A percentile compares a stretch with the other conserved stretches of the same genome.
These are phyloP conservation scores for Ophiostoma ulmi DNA, from an alignment of 2,329 filamentous ascomycete species.

Conservation along the genomic window DNA sequence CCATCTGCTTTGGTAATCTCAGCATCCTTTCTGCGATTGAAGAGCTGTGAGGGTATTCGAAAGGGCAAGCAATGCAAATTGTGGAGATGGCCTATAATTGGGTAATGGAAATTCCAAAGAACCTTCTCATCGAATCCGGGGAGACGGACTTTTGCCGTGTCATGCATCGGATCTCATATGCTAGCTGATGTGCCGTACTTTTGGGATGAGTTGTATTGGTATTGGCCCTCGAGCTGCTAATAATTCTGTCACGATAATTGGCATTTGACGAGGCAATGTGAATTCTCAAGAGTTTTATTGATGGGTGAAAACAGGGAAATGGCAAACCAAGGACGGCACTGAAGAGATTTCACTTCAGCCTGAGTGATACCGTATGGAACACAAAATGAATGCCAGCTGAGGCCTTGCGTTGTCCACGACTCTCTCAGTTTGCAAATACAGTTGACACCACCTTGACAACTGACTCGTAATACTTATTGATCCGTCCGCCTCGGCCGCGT, in stretches of 20 bases:
- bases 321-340: conserved; percentile 2
- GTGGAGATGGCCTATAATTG: conserved; percentile 20
- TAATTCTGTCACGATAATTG: not conserved
- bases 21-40: too few relatives aligned
- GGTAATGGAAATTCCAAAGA: conserved; percentile 17
- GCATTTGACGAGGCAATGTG: not conserved
- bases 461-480: not conserved
- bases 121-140: not conserved
- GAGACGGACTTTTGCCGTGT: not conserved
- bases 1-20: conserved; percentile 2
- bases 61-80: not conserved
- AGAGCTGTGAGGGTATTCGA: not conserved
- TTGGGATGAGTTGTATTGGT: not conserved
- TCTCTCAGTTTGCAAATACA: not conserved
- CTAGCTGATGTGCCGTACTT: not conserved
- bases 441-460: not conserved
- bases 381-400: not conserved
- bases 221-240: not conserved
- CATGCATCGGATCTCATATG: not conserved
- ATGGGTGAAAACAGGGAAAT: not conserved
- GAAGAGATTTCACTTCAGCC: not conserved
- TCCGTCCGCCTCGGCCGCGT: conserved; percentile 1
- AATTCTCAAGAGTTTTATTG: not conserved
- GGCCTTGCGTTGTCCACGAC: not conserved
- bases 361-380: not conserved